Evolutionary conservation across 257 asterid genomes (phyloP).

Genomic region (Datura wrightii): DNA sequence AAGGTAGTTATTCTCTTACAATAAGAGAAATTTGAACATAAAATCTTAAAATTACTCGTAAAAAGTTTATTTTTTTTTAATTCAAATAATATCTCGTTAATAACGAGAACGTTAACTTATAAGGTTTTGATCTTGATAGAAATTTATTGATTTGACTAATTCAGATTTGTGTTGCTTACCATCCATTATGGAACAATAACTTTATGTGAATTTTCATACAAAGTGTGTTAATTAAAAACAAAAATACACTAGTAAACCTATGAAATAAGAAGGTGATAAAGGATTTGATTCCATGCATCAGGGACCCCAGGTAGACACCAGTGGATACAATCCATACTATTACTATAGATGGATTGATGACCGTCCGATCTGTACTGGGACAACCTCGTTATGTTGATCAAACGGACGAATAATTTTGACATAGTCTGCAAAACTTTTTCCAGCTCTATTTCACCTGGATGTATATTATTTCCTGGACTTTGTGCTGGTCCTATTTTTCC

Average conservation of each 20-base stretch:
- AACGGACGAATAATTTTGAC: constrained; percentile 34
- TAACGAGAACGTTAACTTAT: neutral
- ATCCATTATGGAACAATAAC: neutral
- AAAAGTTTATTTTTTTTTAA: neutral
- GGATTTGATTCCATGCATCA: constrained; percentile 45
- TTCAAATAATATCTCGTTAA: neutral
- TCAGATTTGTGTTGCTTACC: neutral
- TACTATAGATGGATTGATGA: constrained; percentile 39
- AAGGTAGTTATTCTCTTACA: neutral
- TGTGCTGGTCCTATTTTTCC: constrained; percentile 31
- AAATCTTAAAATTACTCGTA: neutral
- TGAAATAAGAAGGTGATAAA: constrained; percentile 23
- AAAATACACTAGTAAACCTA: neutral
- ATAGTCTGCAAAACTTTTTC: constrained; percentile 35
- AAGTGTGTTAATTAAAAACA: neutral
- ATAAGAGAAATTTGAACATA: neutral
- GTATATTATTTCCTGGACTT: neutral
- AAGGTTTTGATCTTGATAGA: neutral
- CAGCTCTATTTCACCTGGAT: constrained; percentile 33
- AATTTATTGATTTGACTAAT: neutral
- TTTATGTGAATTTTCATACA: neutral
- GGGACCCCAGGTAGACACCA: constrained; percentile 52
- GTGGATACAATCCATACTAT: constrained; percentile 40
- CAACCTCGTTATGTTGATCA: constrained; percentile 41
- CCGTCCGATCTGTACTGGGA: constrained; percentile 43